Conservation (phyloP, 1,139 yeast genomes). For the Hemisphaericaspora xylofermentans region DNA sequence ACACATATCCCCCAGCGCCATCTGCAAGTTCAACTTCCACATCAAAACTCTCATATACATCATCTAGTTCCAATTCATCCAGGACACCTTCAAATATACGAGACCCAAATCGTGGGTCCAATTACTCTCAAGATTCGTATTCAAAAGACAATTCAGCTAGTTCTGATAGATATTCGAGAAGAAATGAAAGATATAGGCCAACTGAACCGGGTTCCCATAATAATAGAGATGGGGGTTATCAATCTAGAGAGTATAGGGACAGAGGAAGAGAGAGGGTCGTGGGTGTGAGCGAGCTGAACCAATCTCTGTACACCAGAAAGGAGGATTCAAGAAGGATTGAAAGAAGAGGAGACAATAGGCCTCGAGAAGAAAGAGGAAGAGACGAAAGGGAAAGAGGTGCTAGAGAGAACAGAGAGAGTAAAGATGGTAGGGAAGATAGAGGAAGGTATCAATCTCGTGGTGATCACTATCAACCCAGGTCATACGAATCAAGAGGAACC, state of each 20-base stretch:
- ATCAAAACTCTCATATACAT: neutral
- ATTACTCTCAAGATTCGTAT: neutral
- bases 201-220: neutral
- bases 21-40: neutral
- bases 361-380: conserved; percentile 3
- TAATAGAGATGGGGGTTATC: conserved; percentile 1
- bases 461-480: conserved; percentile 1
- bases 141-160: neutral
- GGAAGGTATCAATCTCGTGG: neutral
- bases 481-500: conserved; percentile 1
- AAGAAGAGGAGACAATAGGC: neutral
- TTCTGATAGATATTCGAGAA: neutral
- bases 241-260: conserved; percentile 12
- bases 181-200: conserved; percentile 3
- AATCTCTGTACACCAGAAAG: neutral
- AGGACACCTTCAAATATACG: neutral
- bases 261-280: conserved; percentile 13
- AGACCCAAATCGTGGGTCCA: neutral
- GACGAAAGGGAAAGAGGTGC: neutral
- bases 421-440: conserved; percentile 1
- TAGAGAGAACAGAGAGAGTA: conserved; percentile 1
- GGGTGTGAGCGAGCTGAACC: neutral
- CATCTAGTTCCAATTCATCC: neutral
- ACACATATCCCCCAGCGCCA: neutral
- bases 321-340: conserved; percentile 3